Percentiles rank a stretch among this genome's conserved stretches.
These are phyloP conservation scores for Colletotrichum abscissum DNA, from an alignment of 2,329 filamentous ascomycete genomes.

Conservation along the genomic window DNA sequence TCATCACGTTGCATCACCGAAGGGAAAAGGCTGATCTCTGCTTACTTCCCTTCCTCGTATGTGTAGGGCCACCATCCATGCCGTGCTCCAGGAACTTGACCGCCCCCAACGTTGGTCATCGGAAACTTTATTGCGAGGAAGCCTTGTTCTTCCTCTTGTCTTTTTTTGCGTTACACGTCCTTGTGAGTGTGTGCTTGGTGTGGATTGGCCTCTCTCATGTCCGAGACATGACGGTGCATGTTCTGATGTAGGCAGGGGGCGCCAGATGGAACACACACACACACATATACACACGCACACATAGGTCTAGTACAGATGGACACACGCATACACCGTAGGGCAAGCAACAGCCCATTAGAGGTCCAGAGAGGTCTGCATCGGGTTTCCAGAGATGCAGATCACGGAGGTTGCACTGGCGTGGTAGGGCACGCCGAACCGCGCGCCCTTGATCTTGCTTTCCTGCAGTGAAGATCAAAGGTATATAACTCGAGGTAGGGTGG, in stretches of 20 bases:
- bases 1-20: neutral
- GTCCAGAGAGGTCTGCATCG: neutral
- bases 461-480: conserved; percentile 6
- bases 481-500: conserved; percentile 28
- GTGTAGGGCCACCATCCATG: neutral
- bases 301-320: neutral
- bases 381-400: conserved; percentile 2
- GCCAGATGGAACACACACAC: conserved; percentile 3
- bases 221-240: neutral
- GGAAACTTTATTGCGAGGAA: neutral
- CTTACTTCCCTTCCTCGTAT: neutral
- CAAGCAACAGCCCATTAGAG: neutral
- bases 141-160: neutral
- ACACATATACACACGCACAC: neutral
- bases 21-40: neutral
- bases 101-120: neutral
- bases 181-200: neutral
- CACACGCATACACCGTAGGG: neutral
- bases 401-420: conserved; percentile 6
- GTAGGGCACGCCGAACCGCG: neutral
- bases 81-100: neutral
- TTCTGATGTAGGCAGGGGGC: conserved; percentile 2
- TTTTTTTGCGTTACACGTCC: neutral
- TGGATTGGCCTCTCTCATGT: neutral
- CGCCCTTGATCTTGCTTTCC: too few relatives aligned